These are phyloP conservation scores for Ramaria sp. DNA, from an alignment of 768 basidiomycete species.

Conservation along the genomic window DNA sequence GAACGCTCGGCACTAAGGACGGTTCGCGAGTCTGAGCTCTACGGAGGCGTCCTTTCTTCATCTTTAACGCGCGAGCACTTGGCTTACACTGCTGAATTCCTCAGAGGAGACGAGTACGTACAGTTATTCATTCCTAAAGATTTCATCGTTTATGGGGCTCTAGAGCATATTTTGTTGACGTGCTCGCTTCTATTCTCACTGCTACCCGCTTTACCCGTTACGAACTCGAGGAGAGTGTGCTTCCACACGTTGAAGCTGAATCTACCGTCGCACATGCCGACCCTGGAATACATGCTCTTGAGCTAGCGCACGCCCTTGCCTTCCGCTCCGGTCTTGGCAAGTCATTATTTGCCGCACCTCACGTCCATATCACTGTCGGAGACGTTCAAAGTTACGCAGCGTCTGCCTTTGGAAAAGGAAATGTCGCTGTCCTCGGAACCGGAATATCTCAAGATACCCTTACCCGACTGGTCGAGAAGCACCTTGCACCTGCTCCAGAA, in stretches of 20 bases:
- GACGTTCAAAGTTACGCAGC: conserved; percentile 70
- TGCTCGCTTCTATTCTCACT: conserved; percentile 75
- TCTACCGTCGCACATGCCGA: conserved; percentile 44
- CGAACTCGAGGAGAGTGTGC: conserved; percentile 51
- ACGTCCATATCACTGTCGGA: conserved; percentile 44
- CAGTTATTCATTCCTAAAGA: neutral
- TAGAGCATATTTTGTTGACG: conserved; percentile 83
- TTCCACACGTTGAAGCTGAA: conserved; percentile 63
- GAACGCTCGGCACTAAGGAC: conserved; percentile 83
- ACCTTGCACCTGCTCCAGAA: conserved; percentile 32
- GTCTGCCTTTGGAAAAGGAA: conserved; percentile 62
- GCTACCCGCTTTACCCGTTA: conserved; percentile 72
- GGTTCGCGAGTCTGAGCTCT: conserved; percentile 85
- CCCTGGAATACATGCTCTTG: conserved; percentile 63
- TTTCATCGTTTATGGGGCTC: neutral
- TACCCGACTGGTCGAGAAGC: conserved; percentile 56
- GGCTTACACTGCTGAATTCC: conserved; percentile 88
- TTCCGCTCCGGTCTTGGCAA: conserved; percentile 93
- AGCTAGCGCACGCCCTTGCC: conserved; percentile 79
- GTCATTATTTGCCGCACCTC: conserved; percentile 74
- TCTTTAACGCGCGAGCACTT: conserved; percentile 83
- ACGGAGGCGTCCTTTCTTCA: conserved; percentile 84
- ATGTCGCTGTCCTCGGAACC: conserved; percentile 79
- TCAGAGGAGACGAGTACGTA: conserved; percentile 92
- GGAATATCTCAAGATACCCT: conserved; percentile 71